Conservation (phyloP, 345 rosid species). For the Eucalyptus lansdowneana region DNA sequence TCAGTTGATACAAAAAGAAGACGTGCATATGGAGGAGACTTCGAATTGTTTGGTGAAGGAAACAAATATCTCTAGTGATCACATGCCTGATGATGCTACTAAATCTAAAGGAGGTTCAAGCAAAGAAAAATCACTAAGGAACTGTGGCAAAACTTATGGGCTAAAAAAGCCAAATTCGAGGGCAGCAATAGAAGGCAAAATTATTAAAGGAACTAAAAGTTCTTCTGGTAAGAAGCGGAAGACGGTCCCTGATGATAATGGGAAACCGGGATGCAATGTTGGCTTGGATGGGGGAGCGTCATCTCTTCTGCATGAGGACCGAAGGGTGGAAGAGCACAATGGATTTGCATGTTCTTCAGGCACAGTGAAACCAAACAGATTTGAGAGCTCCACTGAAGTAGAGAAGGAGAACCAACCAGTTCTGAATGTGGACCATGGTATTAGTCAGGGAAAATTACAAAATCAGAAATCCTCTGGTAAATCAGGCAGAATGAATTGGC, state of each 20-base stretch:
- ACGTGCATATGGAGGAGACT: neutral
- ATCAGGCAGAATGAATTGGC: conserved; percentile 2
- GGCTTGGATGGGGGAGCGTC: neutral
- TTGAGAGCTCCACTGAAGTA: neutral
- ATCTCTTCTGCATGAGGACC: neutral
- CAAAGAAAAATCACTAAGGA: neutral
- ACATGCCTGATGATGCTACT: neutral
- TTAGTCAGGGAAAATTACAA: neutral
- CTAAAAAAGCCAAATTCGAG: neutral
- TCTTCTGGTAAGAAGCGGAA: neutral
- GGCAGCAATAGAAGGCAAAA: neutral
- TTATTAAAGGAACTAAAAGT: neutral
- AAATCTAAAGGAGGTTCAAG: neutral
- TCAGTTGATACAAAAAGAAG: neutral
- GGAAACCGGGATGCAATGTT: neutral
- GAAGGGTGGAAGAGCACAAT: neutral
- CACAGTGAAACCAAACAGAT: neutral
- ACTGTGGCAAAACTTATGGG: neutral
- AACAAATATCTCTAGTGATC: neutral
- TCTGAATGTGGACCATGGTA: neutral
- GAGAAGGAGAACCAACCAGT: conserved; percentile 27
- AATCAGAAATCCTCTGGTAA: conserved; percentile 7
- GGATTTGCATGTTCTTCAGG: neutral
- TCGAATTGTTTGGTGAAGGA: neutral
- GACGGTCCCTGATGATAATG: neutral